These are phyloP conservation scores for Omphalea diandra DNA, from an alignment of 441 rosid species.

Conservation along the genomic window DNA sequence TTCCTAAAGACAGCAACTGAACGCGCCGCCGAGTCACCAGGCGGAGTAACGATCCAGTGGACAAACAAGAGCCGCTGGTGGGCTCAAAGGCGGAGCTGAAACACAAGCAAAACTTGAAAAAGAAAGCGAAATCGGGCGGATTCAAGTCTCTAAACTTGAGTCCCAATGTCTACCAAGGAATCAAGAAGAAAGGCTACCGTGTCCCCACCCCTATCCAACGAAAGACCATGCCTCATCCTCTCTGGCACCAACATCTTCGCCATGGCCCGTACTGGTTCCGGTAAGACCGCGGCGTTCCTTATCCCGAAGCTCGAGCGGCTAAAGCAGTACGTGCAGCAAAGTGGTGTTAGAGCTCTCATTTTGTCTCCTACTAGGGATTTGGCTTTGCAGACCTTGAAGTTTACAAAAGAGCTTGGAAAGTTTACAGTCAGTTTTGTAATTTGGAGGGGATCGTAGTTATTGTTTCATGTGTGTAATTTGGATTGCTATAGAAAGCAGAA, in stretches of 20 bases:
- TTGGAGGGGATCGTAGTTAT: no score
- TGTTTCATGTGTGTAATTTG: no score
- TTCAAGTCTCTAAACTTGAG: constrained; percentile 25
- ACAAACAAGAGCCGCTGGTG: constrained; percentile 31
- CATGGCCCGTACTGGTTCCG: constrained; percentile 98
- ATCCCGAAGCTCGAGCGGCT: constrained; percentile 90
- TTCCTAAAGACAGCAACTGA: no score
- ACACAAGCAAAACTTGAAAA: constrained; percentile 57
- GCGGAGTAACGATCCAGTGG: no score
- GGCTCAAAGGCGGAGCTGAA: constrained; percentile 83
- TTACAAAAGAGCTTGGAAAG: constrained; percentile 77
- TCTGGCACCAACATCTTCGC: constrained; percentile 88
- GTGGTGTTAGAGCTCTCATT: constrained; percentile 79
- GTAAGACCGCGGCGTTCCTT: constrained; percentile 91
- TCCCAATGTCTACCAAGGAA: no score
- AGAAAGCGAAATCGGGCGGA: constrained; percentile 22
- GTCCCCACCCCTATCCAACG: no score
- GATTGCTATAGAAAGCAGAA: no score
- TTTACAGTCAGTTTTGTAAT: no score
- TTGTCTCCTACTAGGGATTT: constrained; percentile 91
- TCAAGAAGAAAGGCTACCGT: no score
- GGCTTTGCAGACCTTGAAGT: constrained; percentile 89
- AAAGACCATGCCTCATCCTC: constrained; percentile 81
- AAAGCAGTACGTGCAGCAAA: constrained; percentile 69
- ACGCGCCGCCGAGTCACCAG: no score